Base-by-base conservation (phyloP, 2,329 filamentous ascomycete species). In the Trichophyton schoenleinii region DNA sequence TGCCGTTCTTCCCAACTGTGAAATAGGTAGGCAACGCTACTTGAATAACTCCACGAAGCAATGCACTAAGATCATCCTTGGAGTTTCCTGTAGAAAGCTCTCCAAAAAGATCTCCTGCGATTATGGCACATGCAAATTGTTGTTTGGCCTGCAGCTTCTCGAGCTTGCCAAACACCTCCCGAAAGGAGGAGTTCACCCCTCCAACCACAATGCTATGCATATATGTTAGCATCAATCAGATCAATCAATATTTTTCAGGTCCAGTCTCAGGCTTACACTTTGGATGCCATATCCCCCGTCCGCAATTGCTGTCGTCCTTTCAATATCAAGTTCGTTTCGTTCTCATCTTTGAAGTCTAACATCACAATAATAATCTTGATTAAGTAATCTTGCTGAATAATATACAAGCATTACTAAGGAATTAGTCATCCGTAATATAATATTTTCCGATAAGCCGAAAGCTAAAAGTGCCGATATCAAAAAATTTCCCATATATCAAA, bases 1-100 rank as follows among this genome's bases (percentile, higher is more conserved):
- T 79, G n/a, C 86, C 76, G 55, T 80, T 80, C 42, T 79, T 85
- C 66, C 89, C 91, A 63, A 96, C 80, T 2, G 89, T 89, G 72
- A 97, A 99, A 76, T 99, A 99, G 7, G 88, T 95, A 1, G 91
- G 86, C 0, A 97, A 77, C 2, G 91, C 86, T 3, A 97, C 79
- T 22, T 79, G 71, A 59, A 95, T 85, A 9, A 82, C 79, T n/a
- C 90, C 90, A 28, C 82, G 75, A 0, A 97, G 74, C 2, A 99
- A 80, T 8, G 82, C 80, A 9, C 79, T 75, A 3, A 94, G 74
- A 11, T 83, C 79, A 59, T 87, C 81, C 53, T 85, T 25, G 20
- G n/a, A 79, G 0, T 70, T 70, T 36, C 74, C 72, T 52, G 70
- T 68, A 3, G 72, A 67, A 25, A 79, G 75, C 49, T 80, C 75